Evolutionary conservation across 1,139 yeast species (phyloP), one percentile per base, ranked within the genome.

Genomic region (Geotrichum candidum): DNA sequence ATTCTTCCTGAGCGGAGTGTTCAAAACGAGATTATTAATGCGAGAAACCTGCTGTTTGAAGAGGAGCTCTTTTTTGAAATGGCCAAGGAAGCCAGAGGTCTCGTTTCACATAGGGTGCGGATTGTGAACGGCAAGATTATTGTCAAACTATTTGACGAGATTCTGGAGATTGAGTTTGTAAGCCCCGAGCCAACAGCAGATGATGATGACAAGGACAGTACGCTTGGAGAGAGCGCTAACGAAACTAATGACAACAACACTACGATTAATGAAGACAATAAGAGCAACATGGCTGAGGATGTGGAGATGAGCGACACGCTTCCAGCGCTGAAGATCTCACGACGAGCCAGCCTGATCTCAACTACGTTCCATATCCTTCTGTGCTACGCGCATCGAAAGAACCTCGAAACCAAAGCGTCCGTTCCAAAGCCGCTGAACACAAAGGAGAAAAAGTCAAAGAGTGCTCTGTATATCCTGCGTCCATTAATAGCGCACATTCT

Each of bases 41-140:
- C 78, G n/a, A 67, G 97, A 59, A 86, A 82, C 66, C 84, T 85
- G 65, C 77, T 92, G 9, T 92, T 92, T 76, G 98, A 92, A 70
- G 95, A 90, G 68, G 98, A 92, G 70, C 77, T 88, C 57, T 76
- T 72, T 63, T 70, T 60, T 51, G 70, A 68, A 58, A 60, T 62
- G 65, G 81, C 86, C 41, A 82, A 87, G 65, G 98, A 92, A 73
- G 91, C 96, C 0, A 81, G 87, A 56, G 73, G 81, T 9, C 76
- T 92, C 64, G 80, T 88, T n/a, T 84, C 91, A 50, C 85, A 86
- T 68, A 86, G 88, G 63, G 95, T 90, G 2, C 80, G 82, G 29
- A 82, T 90, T 9, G 84, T 84, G 51, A 83, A 85, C 61, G 87
- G 86, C 61, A 86, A 85, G 66, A 80, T 89, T 13, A 75, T 79